These are phyloP conservation scores for Uronychia binucleata DNA, from an alignment of 73 alveolate species.

Conservation along the genomic window DNA sequence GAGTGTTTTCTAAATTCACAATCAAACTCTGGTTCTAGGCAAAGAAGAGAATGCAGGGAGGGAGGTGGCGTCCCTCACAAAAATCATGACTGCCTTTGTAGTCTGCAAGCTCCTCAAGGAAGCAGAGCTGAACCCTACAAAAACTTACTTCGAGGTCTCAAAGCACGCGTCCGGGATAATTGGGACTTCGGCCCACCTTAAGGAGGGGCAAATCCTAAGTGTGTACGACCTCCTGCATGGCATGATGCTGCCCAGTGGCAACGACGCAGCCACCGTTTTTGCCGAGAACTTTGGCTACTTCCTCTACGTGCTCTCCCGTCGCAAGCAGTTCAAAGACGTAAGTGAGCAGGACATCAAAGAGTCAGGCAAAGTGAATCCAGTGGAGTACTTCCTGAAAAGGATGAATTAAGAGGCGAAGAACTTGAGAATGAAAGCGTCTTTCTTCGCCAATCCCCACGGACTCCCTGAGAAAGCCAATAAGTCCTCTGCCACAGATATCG, in stretches of 20 bases:
- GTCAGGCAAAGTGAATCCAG: slow-evolving; percentile 4
- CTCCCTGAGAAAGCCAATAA: slow-evolving; percentile 8
- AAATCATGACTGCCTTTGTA: slow-evolving; percentile 55
- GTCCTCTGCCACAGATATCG: slow-evolving; percentile 6
- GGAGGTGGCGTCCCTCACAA: slow-evolving; percentile 50
- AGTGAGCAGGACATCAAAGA: neutral
- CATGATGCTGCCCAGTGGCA: slow-evolving; percentile 75
- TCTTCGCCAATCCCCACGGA: slow-evolving; percentile 51
- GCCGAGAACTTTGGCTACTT: slow-evolving; percentile 62
- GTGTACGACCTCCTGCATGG: slow-evolving; percentile 66
- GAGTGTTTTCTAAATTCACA: slow-evolving; percentile 9
- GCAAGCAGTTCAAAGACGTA: neutral
- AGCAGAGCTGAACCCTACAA: neutral
- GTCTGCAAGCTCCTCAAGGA: slow-evolving; percentile 11
- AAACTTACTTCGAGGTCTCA: slow-evolving; percentile 19
- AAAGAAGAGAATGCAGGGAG: slow-evolving; percentile 38
- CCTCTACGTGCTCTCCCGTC: neutral
- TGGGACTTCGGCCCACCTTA: slow-evolving; percentile 77
- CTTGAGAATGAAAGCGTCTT: slow-evolving; percentile 12
- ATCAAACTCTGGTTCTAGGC: slow-evolving; percentile 64
- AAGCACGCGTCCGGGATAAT: slow-evolving; percentile 28
- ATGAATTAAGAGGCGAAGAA: slow-evolving; percentile 48
- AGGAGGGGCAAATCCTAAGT: slow-evolving; percentile 47
- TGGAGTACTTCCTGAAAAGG: slow-evolving; percentile 34
- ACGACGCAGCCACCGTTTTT: slow-evolving; percentile 69